Percentiles rank a stretch among this genome's conserved stretches.
Conservation (phyloP, 2,329 filamentous ascomycete genomes). For the Talaromyces islandicus region DNA sequence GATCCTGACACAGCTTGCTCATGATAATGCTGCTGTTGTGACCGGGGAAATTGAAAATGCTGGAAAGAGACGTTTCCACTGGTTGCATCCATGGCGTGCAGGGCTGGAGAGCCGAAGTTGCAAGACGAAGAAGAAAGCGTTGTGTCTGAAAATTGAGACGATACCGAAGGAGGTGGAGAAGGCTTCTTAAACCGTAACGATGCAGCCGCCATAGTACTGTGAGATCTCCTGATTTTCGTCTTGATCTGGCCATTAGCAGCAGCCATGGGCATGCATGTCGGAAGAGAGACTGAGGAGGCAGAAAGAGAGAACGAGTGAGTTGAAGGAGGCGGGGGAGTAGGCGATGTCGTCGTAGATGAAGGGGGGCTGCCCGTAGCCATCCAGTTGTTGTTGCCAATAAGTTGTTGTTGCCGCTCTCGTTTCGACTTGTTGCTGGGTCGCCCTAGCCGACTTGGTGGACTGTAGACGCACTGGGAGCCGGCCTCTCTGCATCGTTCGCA, state of each 20-base stretch:
- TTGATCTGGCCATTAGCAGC: background rate
- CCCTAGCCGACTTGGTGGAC: constrained; percentile 4
- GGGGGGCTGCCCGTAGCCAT: background rate
- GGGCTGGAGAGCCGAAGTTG: background rate
- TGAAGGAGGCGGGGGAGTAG: background rate
- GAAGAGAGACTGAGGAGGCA: background rate
- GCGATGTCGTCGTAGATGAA: background rate
- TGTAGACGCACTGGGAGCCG: constrained; percentile 5
- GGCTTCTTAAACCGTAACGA: background rate
- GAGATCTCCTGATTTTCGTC: background rate
- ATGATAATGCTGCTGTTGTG: background rate
- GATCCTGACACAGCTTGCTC: background rate
- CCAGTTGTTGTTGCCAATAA: background rate
- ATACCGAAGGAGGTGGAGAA: background rate
- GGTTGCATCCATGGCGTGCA: background rate
- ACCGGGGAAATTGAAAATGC: background rate
- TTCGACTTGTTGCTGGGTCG: background rate
- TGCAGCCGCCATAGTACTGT: background rate
- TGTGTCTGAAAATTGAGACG: background rate
- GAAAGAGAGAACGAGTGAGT: background rate
- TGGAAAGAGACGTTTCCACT: background rate
- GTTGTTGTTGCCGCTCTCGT: background rate
- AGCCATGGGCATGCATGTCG: background rate
- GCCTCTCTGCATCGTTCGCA: constrained; percentile 5
- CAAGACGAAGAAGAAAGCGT: background rate